Base-by-base conservation (phyloP, 2,329 filamentous ascomycete genomes). In the Claviceps monticola region DNA sequence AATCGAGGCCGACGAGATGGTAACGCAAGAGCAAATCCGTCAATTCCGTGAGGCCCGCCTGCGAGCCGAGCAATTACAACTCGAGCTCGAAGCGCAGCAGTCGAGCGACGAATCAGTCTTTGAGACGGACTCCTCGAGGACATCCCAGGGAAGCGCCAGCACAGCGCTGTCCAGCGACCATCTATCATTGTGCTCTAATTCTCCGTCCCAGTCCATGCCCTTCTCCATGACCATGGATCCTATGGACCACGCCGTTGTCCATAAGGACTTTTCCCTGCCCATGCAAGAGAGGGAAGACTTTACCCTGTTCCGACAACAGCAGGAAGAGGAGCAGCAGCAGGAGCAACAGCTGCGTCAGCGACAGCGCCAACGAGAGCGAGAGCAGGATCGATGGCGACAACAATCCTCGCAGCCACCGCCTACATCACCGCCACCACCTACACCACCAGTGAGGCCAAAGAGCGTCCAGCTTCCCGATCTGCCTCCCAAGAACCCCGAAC, bases 1-100 rank as follows among this genome's bases (percentile, higher is more conserved):
- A 46, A 69, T 76, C 50, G 77, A 82, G 55, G 78, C 72, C 0
- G 75, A 80, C 49, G 79, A 83, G 64, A 78, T 80, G 68, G 63
- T 50, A 14, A 50, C 51, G 14, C 16, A 26, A 4, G 48, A 53
- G 5, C 46, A 42, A 19, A 42, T 51, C 3, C 17, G 45, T 8
- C 29, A 54, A 13, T 46, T 46, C 34, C 16, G 46, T 16, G 42
- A 26, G 6, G 38, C 29, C 23, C 49, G 45, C 13, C 9, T 38
- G 26, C 42, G 46, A 16, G 38, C 26, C 7, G n/a, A 50, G 26
- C 36, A n/a, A 7, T 7, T 14, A 5, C 13, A 41, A n/a, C 4
- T 8, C 39, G 48, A n/a, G 11, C 6, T 29, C 11, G 21, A 39
- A n/a, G 34, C 42, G 36, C 47, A 48, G 19, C 42, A 49, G 16